Percentiles rank a stretch among this genome's conserved stretches.
Conservation (phyloP, 805 yeast genomes). For the Ogataea parapolymorpha region DNA sequence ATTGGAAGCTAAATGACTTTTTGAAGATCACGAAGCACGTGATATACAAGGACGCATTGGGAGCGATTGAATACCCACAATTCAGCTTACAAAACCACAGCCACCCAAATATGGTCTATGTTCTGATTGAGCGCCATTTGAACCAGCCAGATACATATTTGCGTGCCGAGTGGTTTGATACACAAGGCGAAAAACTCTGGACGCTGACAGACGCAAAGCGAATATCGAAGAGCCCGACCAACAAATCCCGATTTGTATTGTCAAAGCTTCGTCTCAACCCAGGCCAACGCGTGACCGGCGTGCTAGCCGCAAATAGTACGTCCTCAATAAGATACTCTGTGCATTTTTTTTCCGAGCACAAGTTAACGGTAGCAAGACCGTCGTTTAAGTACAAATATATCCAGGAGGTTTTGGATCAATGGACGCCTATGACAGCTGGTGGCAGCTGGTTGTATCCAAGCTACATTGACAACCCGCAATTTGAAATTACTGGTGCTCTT, state of each 20-base stretch:
- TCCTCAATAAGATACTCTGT: conserved; percentile 9
- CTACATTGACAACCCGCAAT: conserved; percentile 57
- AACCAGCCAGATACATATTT: conserved; percentile 18
- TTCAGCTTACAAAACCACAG: conserved; percentile 37
- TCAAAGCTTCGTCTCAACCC: conserved; percentile 20
- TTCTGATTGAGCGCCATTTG: conserved; percentile 50
- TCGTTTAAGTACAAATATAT: conserved; percentile 17
- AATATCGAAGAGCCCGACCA: conserved; percentile 20
- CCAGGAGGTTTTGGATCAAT: conserved; percentile 35
- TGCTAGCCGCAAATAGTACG: conserved; percentile 14
- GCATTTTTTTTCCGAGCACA: conserved; percentile 7
- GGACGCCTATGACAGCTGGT: conserved; percentile 47
- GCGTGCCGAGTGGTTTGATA: conserved; percentile 24
- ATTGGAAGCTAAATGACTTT: conserved; percentile 46
- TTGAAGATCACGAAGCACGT: conserved; percentile 14
- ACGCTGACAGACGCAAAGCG: conserved; percentile 4
- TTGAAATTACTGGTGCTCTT: conserved; percentile 23
- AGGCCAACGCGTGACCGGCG: conserved; percentile 19
- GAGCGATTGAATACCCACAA: conserved; percentile 30
- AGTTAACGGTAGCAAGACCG: conserved; percentile 10
- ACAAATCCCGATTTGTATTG: conserved; percentile 33
- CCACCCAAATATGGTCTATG: conserved; percentile 36
- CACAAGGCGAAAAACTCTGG: conserved; percentile 33
- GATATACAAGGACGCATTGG: conserved; percentile 32
- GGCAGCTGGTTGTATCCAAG: conserved; percentile 51